Percentiles rank a stretch among this genome's conserved stretches.
These are phyloP conservation scores for Myxozyma monticola DNA, from an alignment of 805 yeast species.

Conservation along the genomic window DNA sequence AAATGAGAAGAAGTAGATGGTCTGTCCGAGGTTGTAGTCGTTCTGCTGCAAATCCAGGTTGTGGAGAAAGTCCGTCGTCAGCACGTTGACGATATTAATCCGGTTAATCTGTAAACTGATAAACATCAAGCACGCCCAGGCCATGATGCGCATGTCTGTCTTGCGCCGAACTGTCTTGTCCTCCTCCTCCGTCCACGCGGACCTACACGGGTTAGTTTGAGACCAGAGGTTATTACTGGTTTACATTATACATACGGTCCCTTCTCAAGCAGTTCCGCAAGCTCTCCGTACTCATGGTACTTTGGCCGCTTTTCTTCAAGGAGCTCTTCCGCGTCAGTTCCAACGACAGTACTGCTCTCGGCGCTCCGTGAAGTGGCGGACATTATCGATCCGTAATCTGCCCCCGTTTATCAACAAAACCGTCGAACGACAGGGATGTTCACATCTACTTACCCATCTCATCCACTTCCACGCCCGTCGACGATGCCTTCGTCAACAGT, in stretches of 20 bases:
- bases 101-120: slow-evolving; percentile 62
- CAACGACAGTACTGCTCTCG: neutral
- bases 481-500: neutral
- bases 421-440: no score
- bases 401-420: no score
- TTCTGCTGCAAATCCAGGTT: slow-evolving; percentile 56
- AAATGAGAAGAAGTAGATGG: slow-evolving; percentile 52
- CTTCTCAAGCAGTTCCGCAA: slow-evolving; percentile 16
- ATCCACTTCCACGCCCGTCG: neutral
- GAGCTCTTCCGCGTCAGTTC: neutral
- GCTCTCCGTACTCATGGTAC: slow-evolving; percentile 19
- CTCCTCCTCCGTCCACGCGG: slow-evolving; percentile 52
- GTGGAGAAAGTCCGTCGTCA: slow-evolving; percentile 54
- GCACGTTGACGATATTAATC: slow-evolving; percentile 57
- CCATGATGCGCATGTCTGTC: slow-evolving; percentile 55
- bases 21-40: slow-evolving; percentile 59
- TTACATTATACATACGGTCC: slow-evolving; percentile 27
- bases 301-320: slow-evolving; percentile 1
- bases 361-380: slow-evolving; percentile 2
- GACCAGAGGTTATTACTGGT: neutral
- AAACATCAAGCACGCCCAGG: slow-evolving; percentile 62
- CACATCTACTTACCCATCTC: no score
- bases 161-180: slow-evolving; percentile 52
- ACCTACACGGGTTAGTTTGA: slow-evolving; percentile 9
- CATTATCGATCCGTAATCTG: slow-evolving; percentile 23